A percentile compares a stretch with the other conserved stretches of the same genome.
Evolutionary conservation across 192 early-diverging fungal species (phyloP).

Genomic region (Backusella psychrophila): DNA sequence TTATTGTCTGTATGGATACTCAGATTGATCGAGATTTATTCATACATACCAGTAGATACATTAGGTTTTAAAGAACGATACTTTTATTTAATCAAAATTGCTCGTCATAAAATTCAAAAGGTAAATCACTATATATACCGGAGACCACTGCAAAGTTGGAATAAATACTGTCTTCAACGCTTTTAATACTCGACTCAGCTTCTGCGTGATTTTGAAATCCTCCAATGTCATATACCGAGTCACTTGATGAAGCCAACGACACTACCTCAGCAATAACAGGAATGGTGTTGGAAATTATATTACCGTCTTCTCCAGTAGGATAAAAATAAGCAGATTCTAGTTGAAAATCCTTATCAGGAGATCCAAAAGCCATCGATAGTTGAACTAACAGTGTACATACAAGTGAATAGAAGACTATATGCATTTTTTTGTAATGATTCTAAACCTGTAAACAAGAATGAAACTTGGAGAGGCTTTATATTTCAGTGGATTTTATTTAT

Average conservation of each 20-base stretch:
- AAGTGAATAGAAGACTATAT: neutral
- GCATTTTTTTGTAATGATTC: neutral
- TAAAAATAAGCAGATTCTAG: neutral
- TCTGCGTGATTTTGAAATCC: neutral
- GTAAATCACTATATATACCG: neutral
- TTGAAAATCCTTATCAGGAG: neutral
- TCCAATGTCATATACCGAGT: neutral
- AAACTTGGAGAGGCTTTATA: neutral
- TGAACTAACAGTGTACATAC: neutral
- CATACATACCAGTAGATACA: neutral
- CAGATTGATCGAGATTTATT: neutral
- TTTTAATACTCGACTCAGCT: neutral
- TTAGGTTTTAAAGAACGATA: neutral
- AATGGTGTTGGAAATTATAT: neutral
- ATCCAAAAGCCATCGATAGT: neutral
- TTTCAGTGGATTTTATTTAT: neutral
- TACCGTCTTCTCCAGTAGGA: neutral
- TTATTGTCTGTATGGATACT: neutral
- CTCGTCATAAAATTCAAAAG: neutral
- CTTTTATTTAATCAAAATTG: neutral
- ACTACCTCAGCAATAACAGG: neutral
- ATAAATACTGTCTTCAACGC: neutral
- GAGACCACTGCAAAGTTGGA: neutral
- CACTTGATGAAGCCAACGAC: neutral
- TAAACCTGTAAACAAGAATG: neutral